Evolutionary conservation across 768 basidiomycete species (phyloP).

Genomic region (Termitomyces sp.): DNA sequence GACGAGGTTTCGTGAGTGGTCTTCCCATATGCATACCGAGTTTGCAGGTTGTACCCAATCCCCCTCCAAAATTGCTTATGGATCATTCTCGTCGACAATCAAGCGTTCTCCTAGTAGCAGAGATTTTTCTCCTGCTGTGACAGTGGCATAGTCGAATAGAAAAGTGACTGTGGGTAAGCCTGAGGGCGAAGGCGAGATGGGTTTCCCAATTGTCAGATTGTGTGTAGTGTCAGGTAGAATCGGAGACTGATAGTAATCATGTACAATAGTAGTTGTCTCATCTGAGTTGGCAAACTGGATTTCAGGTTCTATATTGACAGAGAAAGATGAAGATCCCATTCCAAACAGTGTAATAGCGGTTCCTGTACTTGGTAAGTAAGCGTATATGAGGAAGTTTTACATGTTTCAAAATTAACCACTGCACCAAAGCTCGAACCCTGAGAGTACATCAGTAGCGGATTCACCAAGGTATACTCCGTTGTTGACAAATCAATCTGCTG

Average conservation of each 20-base stretch:
- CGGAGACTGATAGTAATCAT: neutral
- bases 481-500: neutral
- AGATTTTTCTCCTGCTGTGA: neutral
- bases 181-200: no score
- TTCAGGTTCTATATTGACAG: neutral
- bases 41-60: neutral
- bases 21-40: neutral
- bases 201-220: neutral
- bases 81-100: neutral
- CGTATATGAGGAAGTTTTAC: neutral
- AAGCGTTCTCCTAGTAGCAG: neutral
- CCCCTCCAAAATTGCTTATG: neutral
- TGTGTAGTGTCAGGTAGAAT: neutral
- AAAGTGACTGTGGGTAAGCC: no score
- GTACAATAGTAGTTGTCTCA: neutral
- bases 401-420: neutral
- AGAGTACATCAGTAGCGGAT: neutral
- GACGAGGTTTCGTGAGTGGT: neutral
- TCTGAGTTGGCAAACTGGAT: neutral
- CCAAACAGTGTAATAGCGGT: neutral
- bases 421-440: neutral
- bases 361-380: neutral
- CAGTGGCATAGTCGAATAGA: neutral
- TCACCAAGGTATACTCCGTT: neutral
- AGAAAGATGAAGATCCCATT: neutral